Evolutionary conservation across 1,139 yeast species (phyloP), one percentile per base, ranked within the genome.

Genomic region (Diutina rugosa): DNA sequence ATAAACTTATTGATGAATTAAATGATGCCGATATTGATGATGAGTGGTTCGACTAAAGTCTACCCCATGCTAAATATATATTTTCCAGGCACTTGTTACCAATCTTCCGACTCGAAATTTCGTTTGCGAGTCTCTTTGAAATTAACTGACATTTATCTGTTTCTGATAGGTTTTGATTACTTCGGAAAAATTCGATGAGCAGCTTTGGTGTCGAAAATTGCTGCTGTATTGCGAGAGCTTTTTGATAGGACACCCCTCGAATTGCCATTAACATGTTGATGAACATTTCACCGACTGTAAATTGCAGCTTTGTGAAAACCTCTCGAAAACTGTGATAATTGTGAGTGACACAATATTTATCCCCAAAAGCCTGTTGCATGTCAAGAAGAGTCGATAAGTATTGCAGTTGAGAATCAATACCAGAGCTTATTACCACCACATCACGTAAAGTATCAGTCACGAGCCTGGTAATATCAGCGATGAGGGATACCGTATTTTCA

Each of bases 241-340:
- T 89, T 60, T 91, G 97, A 51, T 90, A 71, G 0, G 96, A 82
- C 0, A 93, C 76, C 0, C 99, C 99, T 58, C 81, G 78, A 1
- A 87, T 78, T 1, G 91, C 78, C 87, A 90, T 82, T 30, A 95
- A 74, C 85, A 90, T 84, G 54, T 81, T 74, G 2, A 90, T 72
- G 63, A 82, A 93, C 63, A 90, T 72, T 61, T 93, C 97, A 54
- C 82, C 82, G 0, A 90, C 82, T 0, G 96, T 87, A 65, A 80
- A 74, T 74, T 81, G 81, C 1, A 87, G 76, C 65, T 95, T 95
- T 2, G 85, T 81, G 69, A 93, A 71, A 55, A 86, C 78, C 6
- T 80, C 81, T 61, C 85, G 87, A 66, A 89, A 93, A 16, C 84
- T 75, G 44, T 78, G 73, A 63, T 79, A 86, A 54, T 76, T 75